Base-by-base conservation (phyloP, 768 basidiomycete genomes). In the Boletus speciosus region DNA sequence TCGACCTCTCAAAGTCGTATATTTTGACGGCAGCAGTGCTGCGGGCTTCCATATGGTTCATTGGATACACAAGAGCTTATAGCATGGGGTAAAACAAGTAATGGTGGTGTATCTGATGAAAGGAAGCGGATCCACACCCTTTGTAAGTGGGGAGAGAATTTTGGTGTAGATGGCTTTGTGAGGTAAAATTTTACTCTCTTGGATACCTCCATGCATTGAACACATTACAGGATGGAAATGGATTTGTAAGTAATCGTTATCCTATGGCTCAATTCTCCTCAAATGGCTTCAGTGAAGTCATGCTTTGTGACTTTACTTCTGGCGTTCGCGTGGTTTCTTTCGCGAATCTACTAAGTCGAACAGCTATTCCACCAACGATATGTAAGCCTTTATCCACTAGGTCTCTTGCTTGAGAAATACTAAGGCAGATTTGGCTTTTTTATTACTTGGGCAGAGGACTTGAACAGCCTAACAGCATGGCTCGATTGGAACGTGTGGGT, bases 401-500 rank as follows among this genome's bases (percentile, higher is more conserved):
- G 5, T 45, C 6, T 35, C 8, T 21, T 32, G 21, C 14, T 12
- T 16, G 6, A 23, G 2, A 23, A 35, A 31, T 29, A 40, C 35
- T 47, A 12, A 56, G 9, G 7, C 21, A 1, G 2, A 16, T 36
- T 34, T 4, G 9, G 1, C 2, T 21, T 72, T 39, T 36, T 66
- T 16, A 23, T 23, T 11, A 34, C 47, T 6, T 82, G 81, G 81
- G 60, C 49, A 10, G 42, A 36, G 21, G 69, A 73, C 8, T 43
- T 78, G 23, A 56, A 67, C 7, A 54, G 46, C 3, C 58, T 83
- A 21, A 78, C 81, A 73, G 44, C 36, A 0, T 82, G 81, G 81
- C 64, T 82, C 0, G 81, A 78, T 55, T 83, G 81, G 81, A 73
- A 66, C 38, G 62, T 72, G 8, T 82, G 81, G 81, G 59, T 75